phyloP scores from a whole-genome alignment of 208 protist genomes.

The Acanthamoeba lenticulata region DNA sequence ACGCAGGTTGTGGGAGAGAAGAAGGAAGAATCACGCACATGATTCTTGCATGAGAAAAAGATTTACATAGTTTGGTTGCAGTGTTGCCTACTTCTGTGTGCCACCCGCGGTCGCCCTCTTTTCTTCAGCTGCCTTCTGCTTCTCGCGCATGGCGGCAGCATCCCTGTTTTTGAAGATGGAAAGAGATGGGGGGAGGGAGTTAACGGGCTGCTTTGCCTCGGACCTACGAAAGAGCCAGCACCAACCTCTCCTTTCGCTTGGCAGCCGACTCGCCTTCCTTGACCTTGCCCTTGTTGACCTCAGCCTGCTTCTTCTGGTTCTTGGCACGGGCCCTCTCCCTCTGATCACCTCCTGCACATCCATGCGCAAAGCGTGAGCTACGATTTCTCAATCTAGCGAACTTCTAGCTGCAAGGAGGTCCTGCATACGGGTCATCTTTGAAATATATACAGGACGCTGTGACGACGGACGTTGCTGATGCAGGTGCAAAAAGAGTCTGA shows the following conservation, averaged over 20 bases:
- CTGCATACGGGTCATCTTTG: not conserved
- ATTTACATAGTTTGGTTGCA: not conserved
- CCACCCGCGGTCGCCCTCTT: not conserved
- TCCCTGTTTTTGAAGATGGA: not conserved
- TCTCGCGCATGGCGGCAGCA: conserved; percentile 44
- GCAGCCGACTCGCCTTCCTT: conserved; percentile 6
- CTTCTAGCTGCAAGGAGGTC: not conserved
- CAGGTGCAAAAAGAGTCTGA: not conserved
- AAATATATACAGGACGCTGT: too few species aligned
- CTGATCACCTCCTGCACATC: conserved; percentile 1
- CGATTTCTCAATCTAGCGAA: too few species aligned
- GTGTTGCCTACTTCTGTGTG: not conserved
- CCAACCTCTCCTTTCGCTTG: conserved; percentile 23
- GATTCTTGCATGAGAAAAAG: not conserved
- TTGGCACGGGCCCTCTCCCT: conserved; percentile 24
- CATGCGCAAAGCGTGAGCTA: not conserved
- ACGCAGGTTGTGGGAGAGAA: not conserved
- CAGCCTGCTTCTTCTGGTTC: conserved; percentile 15
- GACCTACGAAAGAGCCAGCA: not conserved
- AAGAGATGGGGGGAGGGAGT: not conserved
- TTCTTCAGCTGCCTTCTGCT: conserved; percentile 36
- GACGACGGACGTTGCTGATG: too few species aligned
- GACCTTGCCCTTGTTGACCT: not conserved
- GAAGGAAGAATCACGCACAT: not conserved
- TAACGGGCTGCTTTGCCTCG: too few species aligned